Evolutionary conservation across 768 basidiomycete species (phyloP).

Genomic region (Phlebiopsis gigantea): DNA sequence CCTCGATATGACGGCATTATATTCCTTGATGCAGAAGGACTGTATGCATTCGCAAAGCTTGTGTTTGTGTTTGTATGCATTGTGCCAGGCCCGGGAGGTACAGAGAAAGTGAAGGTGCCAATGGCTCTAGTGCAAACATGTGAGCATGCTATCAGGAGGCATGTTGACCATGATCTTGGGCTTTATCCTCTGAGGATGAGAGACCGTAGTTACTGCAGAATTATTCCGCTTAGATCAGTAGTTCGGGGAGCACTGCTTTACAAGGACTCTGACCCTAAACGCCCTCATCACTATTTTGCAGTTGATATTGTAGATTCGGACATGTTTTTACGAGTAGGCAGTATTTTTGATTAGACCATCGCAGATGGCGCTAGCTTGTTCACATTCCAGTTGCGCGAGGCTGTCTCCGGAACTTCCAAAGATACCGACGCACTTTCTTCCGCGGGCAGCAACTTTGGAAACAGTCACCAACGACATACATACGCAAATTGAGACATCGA

Average conservation of each 20-base stretch:
- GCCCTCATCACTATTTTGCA: neutral
- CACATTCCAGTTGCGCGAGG: too few species aligned
- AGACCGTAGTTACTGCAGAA: neutral
- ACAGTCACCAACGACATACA: too few species aligned
- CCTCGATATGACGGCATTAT: constrained; percentile 23
- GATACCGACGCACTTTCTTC: too few species aligned
- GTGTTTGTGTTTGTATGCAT: neutral
- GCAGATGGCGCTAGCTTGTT: too few species aligned
- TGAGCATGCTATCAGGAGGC: neutral
- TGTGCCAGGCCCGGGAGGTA: too few species aligned
- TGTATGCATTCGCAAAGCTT: neutral
- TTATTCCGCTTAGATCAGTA: neutral
- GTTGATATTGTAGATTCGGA: neutral
- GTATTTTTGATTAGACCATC: too few species aligned
- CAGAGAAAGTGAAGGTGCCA: neutral
- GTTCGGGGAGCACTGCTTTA: neutral
- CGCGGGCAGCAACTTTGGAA: too few species aligned
- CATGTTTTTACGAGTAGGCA: neutral
- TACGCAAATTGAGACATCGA: too few species aligned
- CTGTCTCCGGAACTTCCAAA: too few species aligned
- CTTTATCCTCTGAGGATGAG: neutral
- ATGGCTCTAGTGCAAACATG: neutral
- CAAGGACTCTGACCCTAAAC: neutral
- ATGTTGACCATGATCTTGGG: neutral
- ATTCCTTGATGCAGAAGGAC: neutral